Base-by-base conservation (phyloP, 495 filamentous ascomycete genomes). In the Penicillium subrubescens region DNA sequence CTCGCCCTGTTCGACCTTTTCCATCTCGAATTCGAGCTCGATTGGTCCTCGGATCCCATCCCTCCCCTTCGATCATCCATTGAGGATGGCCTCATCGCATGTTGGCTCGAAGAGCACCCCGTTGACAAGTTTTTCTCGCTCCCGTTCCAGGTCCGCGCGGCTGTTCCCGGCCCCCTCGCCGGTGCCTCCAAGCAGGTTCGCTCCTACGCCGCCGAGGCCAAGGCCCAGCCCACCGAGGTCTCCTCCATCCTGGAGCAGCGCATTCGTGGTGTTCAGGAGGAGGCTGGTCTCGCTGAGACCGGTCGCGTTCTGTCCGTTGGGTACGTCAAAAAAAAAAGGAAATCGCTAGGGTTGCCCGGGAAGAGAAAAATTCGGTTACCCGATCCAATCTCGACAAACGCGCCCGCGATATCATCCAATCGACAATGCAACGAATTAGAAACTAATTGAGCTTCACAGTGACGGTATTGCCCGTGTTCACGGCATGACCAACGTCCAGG, bases 381-480 rank as follows among this genome's bases (percentile, higher is more conserved):
- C 67, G 65, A 71, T 64, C 59, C 71, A 60, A 73, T 60, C 51
- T 68, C 68, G 62, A 73, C 73, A 62, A 75, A 75, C 59, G 34
- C 69, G 67, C 67, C 65, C 66, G 52, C 61, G 25, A 51, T 19
- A 60, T 35, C 59, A 65, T 34, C 53, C 59, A 65, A 57, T 52
- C 64, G 54, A 68, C 57, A 35, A 25, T 23, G 0, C 17, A 39
- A 46, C 55, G 61, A 70, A 41, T 21, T 4, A 63, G 48, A 68
- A 68, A 70, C 71, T 73, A 35, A 72, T 65, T 39, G 64, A 66
- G 23, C 58, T 59, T 48, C 63, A 76, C 64, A 99, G 95, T 93
- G 95, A 99, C 84, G 95, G 95, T 97, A 99, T 99, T 77, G 95
- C 95, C 79, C 94, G 96, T 92, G 95, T 99, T 70, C 93, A 99